Percentiles rank a stretch among this genome's conserved stretches.
Conservation (phyloP, 257 asterid species). For the Scutellaria galericulata region DNA sequence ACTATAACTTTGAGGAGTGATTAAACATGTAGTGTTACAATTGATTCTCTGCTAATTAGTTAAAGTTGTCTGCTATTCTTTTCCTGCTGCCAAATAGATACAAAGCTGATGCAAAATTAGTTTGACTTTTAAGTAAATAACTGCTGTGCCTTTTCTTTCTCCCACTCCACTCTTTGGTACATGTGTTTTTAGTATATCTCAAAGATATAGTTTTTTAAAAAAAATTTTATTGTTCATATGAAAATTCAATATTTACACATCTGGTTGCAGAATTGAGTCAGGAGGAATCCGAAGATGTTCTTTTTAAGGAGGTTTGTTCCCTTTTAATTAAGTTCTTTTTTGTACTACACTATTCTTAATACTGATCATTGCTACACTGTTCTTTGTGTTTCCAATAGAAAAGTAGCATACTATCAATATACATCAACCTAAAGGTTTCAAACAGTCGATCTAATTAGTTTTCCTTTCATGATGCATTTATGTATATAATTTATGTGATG, state of each 20-base stretch:
- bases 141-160: background rate
- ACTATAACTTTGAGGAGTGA: background rate
- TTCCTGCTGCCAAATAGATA: slow-evolving; percentile 26
- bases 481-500: background rate
- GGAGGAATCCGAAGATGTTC: slow-evolving; percentile 93
- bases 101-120: slow-evolving; percentile 5
- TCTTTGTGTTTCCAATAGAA: slow-evolving; percentile 14
- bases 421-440: slow-evolving; percentile 16
- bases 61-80: slow-evolving; percentile 13
- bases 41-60: slow-evolving; percentile 21
- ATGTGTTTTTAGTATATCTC: slow-evolving; percentile 3
- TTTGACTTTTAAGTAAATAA: slow-evolving; percentile 22
- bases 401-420: background rate
- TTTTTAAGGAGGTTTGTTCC: slow-evolving; percentile 79
- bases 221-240: background rate
- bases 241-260: slow-evolving; percentile 29
- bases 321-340: slow-evolving; percentile 27
- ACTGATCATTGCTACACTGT: background rate
- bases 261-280: slow-evolving; percentile 79
- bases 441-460: slow-evolving; percentile 1
- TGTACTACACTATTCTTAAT: slow-evolving; percentile 16
- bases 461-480: background rate
- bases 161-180: slow-evolving; percentile 21
- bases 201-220: slow-evolving; percentile 23
- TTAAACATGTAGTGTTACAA: slow-evolving; percentile 21